Evolutionary conservation across 768 basidiomycete species (phyloP).

Genomic region (Dacryopinax spathularia): DNA sequence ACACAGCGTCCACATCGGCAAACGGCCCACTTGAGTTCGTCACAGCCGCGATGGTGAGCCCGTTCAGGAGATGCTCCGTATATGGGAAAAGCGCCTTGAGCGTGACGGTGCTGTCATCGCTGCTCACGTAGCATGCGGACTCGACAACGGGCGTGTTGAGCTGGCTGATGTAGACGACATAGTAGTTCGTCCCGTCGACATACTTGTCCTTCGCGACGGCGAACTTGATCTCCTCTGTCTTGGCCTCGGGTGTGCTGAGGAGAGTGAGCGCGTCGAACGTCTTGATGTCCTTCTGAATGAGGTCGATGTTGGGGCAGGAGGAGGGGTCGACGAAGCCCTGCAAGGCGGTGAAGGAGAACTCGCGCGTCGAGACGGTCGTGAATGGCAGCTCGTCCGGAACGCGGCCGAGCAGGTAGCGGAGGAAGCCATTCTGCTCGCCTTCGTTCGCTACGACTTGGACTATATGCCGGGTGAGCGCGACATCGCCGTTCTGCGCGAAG

Average conservation of each 20-base stretch:
- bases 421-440: constrained; percentile 10
- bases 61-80: not conserved
- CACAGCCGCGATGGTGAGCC: not conserved
- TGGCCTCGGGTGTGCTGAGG: not conserved
- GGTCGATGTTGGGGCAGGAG: not conserved
- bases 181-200: not conserved
- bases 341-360: not conserved
- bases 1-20: not conserved
- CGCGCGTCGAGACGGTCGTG: not conserved
- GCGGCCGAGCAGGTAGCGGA: constrained; percentile 3
- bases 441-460: constrained; percentile 7
- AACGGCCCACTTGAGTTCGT: not conserved
- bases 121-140: not conserved
- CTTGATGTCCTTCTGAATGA: not conserved
- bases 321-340: not conserved
- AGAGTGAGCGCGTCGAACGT: not conserved
- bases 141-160: not conserved
- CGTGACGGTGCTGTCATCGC: not conserved
- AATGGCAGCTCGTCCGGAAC: not conserved
- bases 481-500: constrained; percentile 5
- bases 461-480: constrained; percentile 3
- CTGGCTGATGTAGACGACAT: not conserved
- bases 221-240: not conserved
- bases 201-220: not conserved
- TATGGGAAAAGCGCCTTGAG: not conserved